Base-by-base conservation (phyloP, 2,329 filamentous ascomycete species). In the Pestalotiopsis sp. region DNA sequence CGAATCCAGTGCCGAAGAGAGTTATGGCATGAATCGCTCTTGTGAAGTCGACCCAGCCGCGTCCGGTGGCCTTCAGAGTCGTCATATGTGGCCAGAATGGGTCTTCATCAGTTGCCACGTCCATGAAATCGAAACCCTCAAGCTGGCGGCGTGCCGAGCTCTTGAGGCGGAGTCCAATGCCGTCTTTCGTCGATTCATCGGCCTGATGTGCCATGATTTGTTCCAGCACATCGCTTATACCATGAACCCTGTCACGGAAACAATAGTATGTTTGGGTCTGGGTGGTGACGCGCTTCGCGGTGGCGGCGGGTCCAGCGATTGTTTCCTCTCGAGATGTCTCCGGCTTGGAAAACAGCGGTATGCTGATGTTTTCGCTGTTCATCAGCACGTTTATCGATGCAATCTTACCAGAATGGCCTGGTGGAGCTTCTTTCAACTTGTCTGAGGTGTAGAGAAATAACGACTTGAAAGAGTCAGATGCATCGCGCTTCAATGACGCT, bases 111-210 rank as follows among this genome's bases (percentile, higher is more conserved):
- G 52, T 68, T 14, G 72, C 72, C 6, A 77, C 39, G 27, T 78
- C 75, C n/a, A 73, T 71, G 65, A 78, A 78, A 56, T 79, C 76
- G 70, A 73, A 79, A 1, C 78, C 76, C 68, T 77, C 77, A 17
- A 78, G 65, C 25, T 72, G 69, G 4, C 70, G 70, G n/a, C 73
- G 71, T 41, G 57, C 59, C 23, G 38, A 67, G 20, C 25, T 67
- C 38, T 45, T 67, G n/a, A 69, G 27, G 13, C 63, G 52, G n/a
- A 71, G 65, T 14, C 69, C 68, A 13, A 14, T 14, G 14, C 41
- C 41, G 13, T 45, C 41, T 45, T 14, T 12, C 4, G 38, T 39
- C 13, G 38, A 39, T 14, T 13, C 13, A 17, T 45, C 13, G 17
- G 13, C 45, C 3, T 17, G 13, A 7, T 49, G 9, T 71, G 45